Evolutionary conservation across 352 stramenopile species (phyloP).

Genomic region (Blastocystis sp.): DNA sequence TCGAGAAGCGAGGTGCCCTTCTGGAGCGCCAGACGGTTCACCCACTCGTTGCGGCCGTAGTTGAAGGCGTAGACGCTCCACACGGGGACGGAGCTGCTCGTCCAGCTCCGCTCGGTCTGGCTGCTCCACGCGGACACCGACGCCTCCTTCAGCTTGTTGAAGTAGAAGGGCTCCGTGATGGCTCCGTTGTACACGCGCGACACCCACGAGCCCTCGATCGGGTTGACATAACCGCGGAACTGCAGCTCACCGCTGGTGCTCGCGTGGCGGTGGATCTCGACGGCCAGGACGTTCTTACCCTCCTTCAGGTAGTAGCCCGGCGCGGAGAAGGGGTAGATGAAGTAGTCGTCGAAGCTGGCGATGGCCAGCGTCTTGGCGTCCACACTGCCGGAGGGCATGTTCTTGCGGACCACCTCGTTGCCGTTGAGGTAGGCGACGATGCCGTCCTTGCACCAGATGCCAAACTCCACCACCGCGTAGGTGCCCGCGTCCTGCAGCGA

Average conservation of each 20-base stretch:
- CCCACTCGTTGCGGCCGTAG: slow-evolving; percentile 39
- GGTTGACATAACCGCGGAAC: slow-evolving; percentile 2
- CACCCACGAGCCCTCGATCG: no score
- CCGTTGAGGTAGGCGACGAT: slow-evolving; percentile 37
- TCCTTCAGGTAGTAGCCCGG: slow-evolving; percentile 44
- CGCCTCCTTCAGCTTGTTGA: slow-evolving; percentile 5
- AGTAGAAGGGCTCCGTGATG: slow-evolving; percentile 2
- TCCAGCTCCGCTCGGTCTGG: not conserved
- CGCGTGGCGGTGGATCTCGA: slow-evolving; percentile 10
- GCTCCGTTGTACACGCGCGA: no score
- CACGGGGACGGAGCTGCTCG: slow-evolving; percentile 3
- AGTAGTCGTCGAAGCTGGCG: slow-evolving; percentile 36
- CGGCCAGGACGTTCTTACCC: slow-evolving; percentile 39
- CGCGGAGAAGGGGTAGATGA: not conserved
- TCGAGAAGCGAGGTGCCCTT: not conserved
- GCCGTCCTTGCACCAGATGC: slow-evolving; percentile 32
- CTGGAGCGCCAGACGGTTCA: slow-evolving; percentile 8
- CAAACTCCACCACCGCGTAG: slow-evolving; percentile 26
- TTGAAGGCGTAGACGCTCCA: slow-evolving; percentile 43
- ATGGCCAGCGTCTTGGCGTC: not conserved
- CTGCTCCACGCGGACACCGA: slow-evolving; percentile 2
- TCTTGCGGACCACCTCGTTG: slow-evolving; percentile 8
- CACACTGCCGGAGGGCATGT: not conserved
- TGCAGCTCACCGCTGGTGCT: not conserved
- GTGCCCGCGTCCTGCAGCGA: not conserved